Evolutionary conservation across 1,139 yeast genomes (phyloP).

Genomic region (Pichia inconspicua): DNA sequence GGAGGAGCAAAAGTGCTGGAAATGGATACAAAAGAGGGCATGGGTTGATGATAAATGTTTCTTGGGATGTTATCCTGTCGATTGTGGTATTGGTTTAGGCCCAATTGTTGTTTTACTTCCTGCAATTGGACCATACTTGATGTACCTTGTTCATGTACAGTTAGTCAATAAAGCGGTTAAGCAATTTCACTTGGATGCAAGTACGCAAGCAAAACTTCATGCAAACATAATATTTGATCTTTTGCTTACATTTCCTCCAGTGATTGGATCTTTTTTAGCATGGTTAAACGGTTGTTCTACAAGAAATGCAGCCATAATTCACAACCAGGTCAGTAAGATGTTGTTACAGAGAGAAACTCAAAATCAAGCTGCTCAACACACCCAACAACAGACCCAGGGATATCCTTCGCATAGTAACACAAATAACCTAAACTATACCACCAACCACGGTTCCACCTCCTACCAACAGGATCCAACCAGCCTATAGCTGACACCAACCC

Average conservation of each 20-base stretch:
- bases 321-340: conserved; percentile 37
- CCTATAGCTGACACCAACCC: too few species aligned
- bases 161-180: conserved; percentile 52
- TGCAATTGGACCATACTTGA: conserved; percentile 67
- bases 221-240: conserved; percentile 69
- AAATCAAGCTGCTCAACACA: background rate
- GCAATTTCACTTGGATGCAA: conserved; percentile 50
- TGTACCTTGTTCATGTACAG: conserved; percentile 71
- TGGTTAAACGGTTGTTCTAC: conserved; percentile 89
- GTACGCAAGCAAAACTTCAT: conserved; percentile 57
- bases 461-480: too few species aligned
- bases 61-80: conserved; percentile 71
- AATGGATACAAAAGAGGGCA: conserved; percentile 61
- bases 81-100: conserved; percentile 71
- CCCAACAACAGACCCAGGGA: background rate
- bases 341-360: conserved; percentile 29
- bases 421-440: too few species aligned
- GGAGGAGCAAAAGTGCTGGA: conserved; percentile 63
- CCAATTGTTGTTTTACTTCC: conserved; percentile 67
- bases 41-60: conserved; percentile 82
- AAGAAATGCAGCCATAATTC: conserved; percentile 73
- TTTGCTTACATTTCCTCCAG: conserved; percentile 66
- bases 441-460: too few species aligned
- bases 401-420: too few species aligned
- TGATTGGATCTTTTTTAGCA: conserved; percentile 65